Percentiles rank a stretch among this genome's conserved stretches.
These are phyloP conservation scores for Nematodospora anomalae DNA, from an alignment of 1,139 yeast species.

Conservation along the genomic window DNA sequence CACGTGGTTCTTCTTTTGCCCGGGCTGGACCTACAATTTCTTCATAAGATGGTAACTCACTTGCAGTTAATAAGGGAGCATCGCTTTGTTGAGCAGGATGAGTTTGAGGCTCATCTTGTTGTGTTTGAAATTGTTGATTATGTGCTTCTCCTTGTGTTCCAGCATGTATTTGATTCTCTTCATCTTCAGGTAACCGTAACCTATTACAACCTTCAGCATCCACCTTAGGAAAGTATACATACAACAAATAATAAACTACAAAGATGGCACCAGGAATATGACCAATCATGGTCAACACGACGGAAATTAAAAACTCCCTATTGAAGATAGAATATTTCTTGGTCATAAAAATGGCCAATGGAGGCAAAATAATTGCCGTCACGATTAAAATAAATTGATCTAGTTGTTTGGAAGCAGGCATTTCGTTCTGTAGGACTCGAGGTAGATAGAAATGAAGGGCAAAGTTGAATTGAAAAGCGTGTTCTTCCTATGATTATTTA, in stretches of 20 bases:
- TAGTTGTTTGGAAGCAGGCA: constrained; percentile 8
- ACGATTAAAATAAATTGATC: constrained; percentile 29
- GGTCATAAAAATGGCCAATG: constrained; percentile 38
- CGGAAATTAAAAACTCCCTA: constrained; percentile 35
- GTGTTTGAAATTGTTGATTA: constrained; percentile 1
- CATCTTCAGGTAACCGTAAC: constrained; percentile 12
- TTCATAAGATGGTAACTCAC: constrained; percentile 29
- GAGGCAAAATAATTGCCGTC: constrained; percentile 39
- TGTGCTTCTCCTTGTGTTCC: constrained; percentile 4
- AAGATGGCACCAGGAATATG: constrained; percentile 40
- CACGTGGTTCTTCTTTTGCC: constrained; percentile 4
- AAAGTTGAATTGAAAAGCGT: too few relatives aligned
- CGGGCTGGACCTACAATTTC: constrained; percentile 21
- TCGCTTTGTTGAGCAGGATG: constrained; percentile 6
- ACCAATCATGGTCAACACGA: constrained; percentile 39
- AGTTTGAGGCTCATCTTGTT: constrained; percentile 6
- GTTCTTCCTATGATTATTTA: too few relatives aligned
- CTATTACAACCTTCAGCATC: constrained; percentile 13
- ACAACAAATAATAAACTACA: constrained; percentile 32
- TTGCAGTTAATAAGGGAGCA: constrained; percentile 7
- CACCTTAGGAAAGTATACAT: constrained; percentile 20
- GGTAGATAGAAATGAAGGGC: too few relatives aligned
- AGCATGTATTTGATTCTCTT: constrained; percentile 13
- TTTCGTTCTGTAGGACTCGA: too few relatives aligned
- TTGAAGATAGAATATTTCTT: constrained; percentile 29